Percentiles rank a stretch among this genome's conserved stretches.
These are phyloP conservation scores for Darksidea phi DNA, from an alignment of 495 filamentous ascomycete species.

Conservation along the genomic window DNA sequence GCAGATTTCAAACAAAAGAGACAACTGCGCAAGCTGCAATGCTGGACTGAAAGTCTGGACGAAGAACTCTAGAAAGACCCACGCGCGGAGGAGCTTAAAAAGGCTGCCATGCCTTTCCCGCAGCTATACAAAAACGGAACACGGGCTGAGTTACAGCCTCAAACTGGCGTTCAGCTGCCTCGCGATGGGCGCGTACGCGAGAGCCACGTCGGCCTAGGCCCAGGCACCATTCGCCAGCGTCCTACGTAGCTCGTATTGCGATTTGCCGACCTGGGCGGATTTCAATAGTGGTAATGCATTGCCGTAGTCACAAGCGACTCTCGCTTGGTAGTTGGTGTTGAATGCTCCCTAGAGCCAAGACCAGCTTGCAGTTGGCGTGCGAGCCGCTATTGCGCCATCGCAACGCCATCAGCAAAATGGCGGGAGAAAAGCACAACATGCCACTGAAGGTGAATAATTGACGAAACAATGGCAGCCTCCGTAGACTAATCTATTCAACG, in stretches of 20 bases:
- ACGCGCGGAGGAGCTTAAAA: not conserved
- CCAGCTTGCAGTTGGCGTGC: not conserved
- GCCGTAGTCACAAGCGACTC: not conserved
- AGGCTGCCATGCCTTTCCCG: not conserved
- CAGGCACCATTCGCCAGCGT: not conserved
- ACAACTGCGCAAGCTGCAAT: too few species aligned
- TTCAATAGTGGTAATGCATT: too few species aligned
- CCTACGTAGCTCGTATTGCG: not conserved
- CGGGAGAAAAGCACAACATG: not conserved
- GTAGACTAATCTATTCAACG: not conserved
- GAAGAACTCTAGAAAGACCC: not conserved
- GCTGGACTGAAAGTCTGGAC: not conserved
- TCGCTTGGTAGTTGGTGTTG: not conserved
- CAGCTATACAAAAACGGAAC: not conserved
- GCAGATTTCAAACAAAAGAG: too few species aligned
- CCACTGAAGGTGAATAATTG: not conserved
- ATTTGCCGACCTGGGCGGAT: not conserved
- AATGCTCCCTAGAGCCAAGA: not conserved
- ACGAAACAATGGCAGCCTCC: not conserved
- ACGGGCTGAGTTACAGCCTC: conserved; percentile 3
- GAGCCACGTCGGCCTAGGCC: not conserved
- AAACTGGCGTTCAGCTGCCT: conserved; percentile 5
- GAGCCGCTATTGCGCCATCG: conserved; percentile 3
- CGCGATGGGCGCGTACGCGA: not conserved
- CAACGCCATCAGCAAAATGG: not conserved